Conservation (phyloP, 2,329 filamentous ascomycete species). For the Amauroascus verrucosus region DNA sequence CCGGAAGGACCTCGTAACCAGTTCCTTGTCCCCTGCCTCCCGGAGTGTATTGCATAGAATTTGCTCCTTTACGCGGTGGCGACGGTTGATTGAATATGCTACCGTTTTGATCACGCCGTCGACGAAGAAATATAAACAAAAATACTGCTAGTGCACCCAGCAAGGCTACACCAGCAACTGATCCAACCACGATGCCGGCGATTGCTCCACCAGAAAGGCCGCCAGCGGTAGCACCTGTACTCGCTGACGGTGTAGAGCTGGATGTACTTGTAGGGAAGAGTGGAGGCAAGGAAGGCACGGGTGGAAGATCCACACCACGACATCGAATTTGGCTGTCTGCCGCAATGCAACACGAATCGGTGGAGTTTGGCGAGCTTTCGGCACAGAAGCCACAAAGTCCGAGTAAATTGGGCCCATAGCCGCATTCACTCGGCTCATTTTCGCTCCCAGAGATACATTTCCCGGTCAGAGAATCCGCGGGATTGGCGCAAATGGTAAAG, state of each 20-base stretch:
- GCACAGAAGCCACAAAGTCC: slow-evolving; percentile 84
- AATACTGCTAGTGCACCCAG: slow-evolving; percentile 54
- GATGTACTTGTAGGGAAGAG: slow-evolving; percentile 56
- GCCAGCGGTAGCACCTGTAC: slow-evolving; percentile 24
- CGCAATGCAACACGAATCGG: slow-evolving; percentile 87
- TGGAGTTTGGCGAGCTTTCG: slow-evolving; percentile 74
- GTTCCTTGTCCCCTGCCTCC: slow-evolving; percentile 25
- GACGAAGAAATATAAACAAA: slow-evolving; percentile 45
- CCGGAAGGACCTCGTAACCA: slow-evolving; percentile 67
- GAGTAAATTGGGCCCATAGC: slow-evolving; percentile 58
- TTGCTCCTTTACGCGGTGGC: slow-evolving; percentile 43
- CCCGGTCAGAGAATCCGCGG: slow-evolving; percentile 64
- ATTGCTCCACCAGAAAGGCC: slow-evolving; percentile 47
- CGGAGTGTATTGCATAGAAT: slow-evolving; percentile 36
- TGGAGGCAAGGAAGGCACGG: slow-evolving; percentile 49
- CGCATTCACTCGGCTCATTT: slow-evolving; percentile 83
- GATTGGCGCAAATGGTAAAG: slow-evolving; percentile 79
- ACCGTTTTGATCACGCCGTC: slow-evolving; percentile 50
- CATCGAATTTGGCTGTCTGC: slow-evolving; percentile 66
- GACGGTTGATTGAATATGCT: slow-evolving; percentile 86
- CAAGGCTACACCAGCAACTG: slow-evolving; percentile 58
- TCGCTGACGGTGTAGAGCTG: slow-evolving; percentile 46
- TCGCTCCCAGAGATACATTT: slow-evolving; percentile 63
- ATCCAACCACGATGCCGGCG: slow-evolving; percentile 80
- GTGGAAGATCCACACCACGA: slow-evolving; percentile 64